A percentile compares a stretch with the other conserved stretches of the same genome.
Evolutionary conservation across 2,329 filamentous ascomycete species (phyloP).

Genomic region (Alternaria sp.): DNA sequence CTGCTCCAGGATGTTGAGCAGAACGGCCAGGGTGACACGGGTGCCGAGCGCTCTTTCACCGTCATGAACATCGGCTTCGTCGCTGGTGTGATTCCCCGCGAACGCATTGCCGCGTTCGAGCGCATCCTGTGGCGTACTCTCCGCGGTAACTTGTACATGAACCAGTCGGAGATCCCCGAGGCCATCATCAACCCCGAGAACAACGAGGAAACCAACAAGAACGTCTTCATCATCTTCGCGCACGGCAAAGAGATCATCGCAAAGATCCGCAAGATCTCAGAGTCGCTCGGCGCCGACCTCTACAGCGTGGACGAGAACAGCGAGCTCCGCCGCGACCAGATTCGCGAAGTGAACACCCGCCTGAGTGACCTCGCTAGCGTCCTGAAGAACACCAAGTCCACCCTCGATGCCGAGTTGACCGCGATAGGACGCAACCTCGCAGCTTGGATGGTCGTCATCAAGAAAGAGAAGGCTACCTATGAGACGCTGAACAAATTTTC

Average conservation of each 20-base stretch:
- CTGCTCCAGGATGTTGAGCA: conserved; percentile 93
- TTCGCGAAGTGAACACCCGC: conserved; percentile 95
- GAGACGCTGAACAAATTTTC: conserved; percentile 95
- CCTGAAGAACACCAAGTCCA: conserved; percentile 91
- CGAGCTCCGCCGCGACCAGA: conserved; percentile 91
- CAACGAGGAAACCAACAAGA: conserved; percentile 94
- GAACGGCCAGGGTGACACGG: conserved; percentile 69
- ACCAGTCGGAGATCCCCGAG: conserved; percentile 97
- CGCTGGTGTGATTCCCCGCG: conserved; percentile 90
- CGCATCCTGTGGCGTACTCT: conserved; percentile 97
- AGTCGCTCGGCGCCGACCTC: conserved; percentile 92
- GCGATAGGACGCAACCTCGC: conserved; percentile 92
- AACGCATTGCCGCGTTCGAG: conserved; percentile 94
- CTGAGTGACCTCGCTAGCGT: conserved; percentile 91
- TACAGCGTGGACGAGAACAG: conserved; percentile 98
- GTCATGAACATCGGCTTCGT: conserved; percentile 99
- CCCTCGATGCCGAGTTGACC: conserved; percentile 87
- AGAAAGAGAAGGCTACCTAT: conserved; percentile 98
- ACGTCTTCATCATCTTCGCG: conserved; percentile 98
- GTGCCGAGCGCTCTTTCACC: conserved; percentile 85
- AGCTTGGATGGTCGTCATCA: conserved; percentile 96
- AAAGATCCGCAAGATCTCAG: conserved; percentile 98
- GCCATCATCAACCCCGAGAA: conserved; percentile 88
- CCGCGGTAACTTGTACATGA: conserved; percentile 99
- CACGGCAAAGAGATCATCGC: conserved; percentile 98